A percentile compares a stretch with the other conserved stretches of the same genome.
phyloP scores from a whole-genome alignment of 1,284 basidiomycete genomes.

The Cryptococcus sp. region DNA sequence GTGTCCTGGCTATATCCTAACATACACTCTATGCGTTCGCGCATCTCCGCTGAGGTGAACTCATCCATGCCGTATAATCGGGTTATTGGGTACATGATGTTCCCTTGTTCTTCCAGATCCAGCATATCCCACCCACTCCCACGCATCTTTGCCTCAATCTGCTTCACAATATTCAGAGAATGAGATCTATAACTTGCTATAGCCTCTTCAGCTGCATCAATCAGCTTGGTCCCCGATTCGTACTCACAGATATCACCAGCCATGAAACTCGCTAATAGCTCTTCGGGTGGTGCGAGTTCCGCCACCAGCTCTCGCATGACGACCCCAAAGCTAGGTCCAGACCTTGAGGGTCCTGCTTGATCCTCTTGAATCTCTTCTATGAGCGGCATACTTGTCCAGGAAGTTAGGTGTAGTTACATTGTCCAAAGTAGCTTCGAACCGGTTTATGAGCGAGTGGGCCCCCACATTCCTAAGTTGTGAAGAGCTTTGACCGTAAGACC shows the following conservation, averaged over 20 bases:
- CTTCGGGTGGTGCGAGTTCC: conserved; percentile 21
- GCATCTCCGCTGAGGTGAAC: conserved; percentile 24
- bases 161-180: too few species aligned
- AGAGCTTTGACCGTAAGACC: too few species aligned
- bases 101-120: conserved; percentile 21
- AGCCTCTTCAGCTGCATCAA: conserved; percentile 6
- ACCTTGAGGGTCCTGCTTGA: not conserved
- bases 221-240: not conserved
- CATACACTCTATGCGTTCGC: conserved; percentile 23
- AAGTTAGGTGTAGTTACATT: too few species aligned
- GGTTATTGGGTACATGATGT: conserved; percentile 16
- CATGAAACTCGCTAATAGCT: conserved; percentile 26
- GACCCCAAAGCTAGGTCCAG: conserved; percentile 10
- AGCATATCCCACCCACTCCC: conserved; percentile 16
- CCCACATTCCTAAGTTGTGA: too few species aligned
- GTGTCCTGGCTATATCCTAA: not conserved
- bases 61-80: conserved; percentile 28
- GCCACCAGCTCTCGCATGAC: conserved; percentile 13
- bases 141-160: conserved; percentile 7
- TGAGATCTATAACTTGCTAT: too few species aligned
- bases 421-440: too few species aligned
- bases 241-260: conserved; percentile 17
- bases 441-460: too few species aligned
- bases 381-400: not conserved
- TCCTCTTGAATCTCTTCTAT: not conserved